Conservation (phyloP, 345 rosid species). For the Euphorbia pulcherrima region DNA sequence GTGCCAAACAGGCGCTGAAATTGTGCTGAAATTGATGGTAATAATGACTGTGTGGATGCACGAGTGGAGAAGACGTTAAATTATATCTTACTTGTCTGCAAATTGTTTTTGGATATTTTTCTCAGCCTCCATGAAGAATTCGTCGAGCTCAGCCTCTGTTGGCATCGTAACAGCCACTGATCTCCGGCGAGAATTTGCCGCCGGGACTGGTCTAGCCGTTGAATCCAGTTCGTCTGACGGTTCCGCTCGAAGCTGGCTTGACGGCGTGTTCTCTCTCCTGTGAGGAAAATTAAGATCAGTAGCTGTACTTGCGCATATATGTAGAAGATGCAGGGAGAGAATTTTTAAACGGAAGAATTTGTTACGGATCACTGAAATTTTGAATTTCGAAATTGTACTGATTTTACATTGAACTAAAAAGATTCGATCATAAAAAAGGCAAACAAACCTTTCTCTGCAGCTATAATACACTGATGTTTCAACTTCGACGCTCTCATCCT, state of each 20-base stretch:
- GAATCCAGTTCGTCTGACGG: conserved; percentile 39
- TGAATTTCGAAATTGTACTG: conserved; percentile 32
- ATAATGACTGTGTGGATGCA: no score
- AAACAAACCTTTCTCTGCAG: conserved; percentile 37
- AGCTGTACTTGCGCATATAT: neutral
- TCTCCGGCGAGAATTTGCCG: conserved; percentile 37
- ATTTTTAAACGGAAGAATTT: conserved; percentile 12
- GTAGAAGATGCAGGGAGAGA: neutral
- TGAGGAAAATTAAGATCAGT: conserved; percentile 6
- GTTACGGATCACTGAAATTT: conserved; percentile 7
- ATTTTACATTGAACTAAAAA: no score
- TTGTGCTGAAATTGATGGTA: neutral
- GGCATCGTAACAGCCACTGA: conserved; percentile 36
- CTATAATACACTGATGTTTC: conserved; percentile 49
- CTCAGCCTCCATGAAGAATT: conserved; percentile 61
- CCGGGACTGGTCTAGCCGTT: conserved; percentile 21
- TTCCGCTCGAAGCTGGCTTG: conserved; percentile 30
- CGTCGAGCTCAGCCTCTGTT: conserved; percentile 50
- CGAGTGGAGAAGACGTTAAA: neutral
- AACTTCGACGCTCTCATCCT: conserved; percentile 47
- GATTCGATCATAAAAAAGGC: no score
- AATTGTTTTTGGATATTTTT: conserved; percentile 38
- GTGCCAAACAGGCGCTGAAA: conserved; percentile 3
- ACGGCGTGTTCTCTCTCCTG: conserved; percentile 43
- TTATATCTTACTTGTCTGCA: conserved; percentile 58